Conservation (phyloP, 352 stramenopile species). For the Globisporangium alternatum region DNA sequence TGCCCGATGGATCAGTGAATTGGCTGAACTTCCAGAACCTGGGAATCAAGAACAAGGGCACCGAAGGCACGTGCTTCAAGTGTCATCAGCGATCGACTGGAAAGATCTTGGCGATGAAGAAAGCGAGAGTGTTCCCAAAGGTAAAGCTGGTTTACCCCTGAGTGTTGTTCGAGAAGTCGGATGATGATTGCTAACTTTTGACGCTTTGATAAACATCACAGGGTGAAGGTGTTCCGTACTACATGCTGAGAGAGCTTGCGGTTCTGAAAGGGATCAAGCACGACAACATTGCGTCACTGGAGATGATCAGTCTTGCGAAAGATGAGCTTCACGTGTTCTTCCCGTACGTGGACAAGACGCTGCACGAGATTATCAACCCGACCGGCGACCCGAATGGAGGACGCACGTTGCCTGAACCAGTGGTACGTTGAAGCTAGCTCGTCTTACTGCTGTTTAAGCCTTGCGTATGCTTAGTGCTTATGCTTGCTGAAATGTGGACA, state of each 20-base stretch:
- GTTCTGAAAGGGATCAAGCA: slow-evolving; percentile 87
- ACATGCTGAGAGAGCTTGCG: slow-evolving; percentile 89
- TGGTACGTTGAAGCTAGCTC: slow-evolving; percentile 43
- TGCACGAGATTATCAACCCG: slow-evolving; percentile 91
- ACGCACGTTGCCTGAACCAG: slow-evolving; percentile 63
- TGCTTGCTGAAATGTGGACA: slow-evolving; percentile 15
- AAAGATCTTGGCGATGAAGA: slow-evolving; percentile 88
- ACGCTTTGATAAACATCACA: slow-evolving; percentile 15
- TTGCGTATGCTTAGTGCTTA: not conserved
- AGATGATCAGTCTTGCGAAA: slow-evolving; percentile 84
- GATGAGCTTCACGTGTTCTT: slow-evolving; percentile 91
- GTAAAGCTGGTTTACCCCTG: slow-evolving; percentile 22
- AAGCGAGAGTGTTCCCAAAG: slow-evolving; percentile 84
- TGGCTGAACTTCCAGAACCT: slow-evolving; percentile 89
- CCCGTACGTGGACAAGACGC: slow-evolving; percentile 86
- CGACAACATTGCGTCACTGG: slow-evolving; percentile 84
- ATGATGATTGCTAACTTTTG: slow-evolving; percentile 8
- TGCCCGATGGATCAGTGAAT: slow-evolving; percentile 75
- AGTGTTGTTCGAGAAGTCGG: not conserved
- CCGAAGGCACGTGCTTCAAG: slow-evolving; percentile 86
- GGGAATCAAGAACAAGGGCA: slow-evolving; percentile 89
- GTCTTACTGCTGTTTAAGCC: not conserved
- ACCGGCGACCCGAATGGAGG: slow-evolving; percentile 80
- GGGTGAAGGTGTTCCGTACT: slow-evolving; percentile 91
- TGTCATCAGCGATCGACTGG: slow-evolving; percentile 81